These are phyloP conservation scores for Musa balbisiana DNA, from an alignment of 202 grass and related monocot genomes.

Conservation along the genomic window DNA sequence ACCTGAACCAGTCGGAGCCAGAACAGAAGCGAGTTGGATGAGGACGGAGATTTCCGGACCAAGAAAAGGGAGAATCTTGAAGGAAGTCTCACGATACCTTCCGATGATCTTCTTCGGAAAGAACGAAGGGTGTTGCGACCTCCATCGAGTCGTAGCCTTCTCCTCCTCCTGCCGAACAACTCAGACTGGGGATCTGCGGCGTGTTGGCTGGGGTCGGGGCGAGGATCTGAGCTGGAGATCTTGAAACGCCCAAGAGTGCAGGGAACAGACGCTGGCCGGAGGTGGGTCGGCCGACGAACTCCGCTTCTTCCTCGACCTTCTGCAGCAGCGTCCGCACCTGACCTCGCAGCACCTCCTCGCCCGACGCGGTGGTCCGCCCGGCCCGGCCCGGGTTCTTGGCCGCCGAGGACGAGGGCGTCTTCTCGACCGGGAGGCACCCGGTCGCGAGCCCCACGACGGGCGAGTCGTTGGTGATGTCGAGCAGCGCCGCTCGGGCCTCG, in stretches of 20 bases:
- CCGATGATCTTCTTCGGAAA: too few relatives aligned
- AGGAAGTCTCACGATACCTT: too few relatives aligned
- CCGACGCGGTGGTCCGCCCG: conserved; percentile 40
- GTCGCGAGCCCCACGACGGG: conserved; percentile 69
- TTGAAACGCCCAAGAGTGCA: conserved; percentile 29
- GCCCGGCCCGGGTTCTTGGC: conserved; percentile 34
- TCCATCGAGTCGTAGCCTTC: too few relatives aligned
- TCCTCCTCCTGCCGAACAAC: too few relatives aligned
- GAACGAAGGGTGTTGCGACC: too few relatives aligned
- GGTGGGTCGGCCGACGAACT: not conserved
- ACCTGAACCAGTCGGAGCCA: conserved; percentile 25
- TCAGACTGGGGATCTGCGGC: too few relatives aligned
- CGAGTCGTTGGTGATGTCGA: conserved; percentile 94
- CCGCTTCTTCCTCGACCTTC: conserved; percentile 62
- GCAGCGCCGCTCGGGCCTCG: conserved; percentile 35
- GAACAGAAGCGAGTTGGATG: not conserved
- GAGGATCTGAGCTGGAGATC: too few relatives aligned
- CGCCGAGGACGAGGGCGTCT: conserved; percentile 30
- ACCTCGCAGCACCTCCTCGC: conserved; percentile 68
- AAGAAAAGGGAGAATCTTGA: too few relatives aligned
- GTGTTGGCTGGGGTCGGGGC: too few relatives aligned
- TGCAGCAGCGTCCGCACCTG: conserved; percentile 86
- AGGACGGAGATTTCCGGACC: too few relatives aligned
- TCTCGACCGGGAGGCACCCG: conserved; percentile 31
- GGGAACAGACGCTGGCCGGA: conserved; percentile 24